Percentiles rank a stretch among this genome's conserved stretches.
Conservation (phyloP, 1,284 basidiomycete species). For the Apiotrichum domesticum region DNA sequence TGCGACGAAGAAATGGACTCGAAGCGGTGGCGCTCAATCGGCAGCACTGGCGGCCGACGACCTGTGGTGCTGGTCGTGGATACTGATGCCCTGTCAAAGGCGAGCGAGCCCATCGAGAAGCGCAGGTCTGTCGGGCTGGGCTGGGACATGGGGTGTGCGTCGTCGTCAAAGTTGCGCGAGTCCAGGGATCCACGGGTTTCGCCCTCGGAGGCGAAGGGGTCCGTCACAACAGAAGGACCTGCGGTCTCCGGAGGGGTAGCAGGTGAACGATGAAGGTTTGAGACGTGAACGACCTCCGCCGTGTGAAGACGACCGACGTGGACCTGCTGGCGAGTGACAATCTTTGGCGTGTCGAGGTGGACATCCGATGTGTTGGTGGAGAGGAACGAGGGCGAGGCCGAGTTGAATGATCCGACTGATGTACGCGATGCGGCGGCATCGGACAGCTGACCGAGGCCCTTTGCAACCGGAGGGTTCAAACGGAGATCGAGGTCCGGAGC, state of each 20-base stretch:
- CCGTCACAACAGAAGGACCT: background rate
- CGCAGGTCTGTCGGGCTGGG: slow-evolving; percentile 33
- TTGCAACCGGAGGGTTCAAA: slow-evolving; percentile 22
- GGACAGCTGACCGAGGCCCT: background rate
- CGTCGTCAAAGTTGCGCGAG: slow-evolving; percentile 22
- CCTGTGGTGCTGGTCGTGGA: slow-evolving; percentile 34
- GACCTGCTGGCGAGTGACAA: slow-evolving; percentile 45
- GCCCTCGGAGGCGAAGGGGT: slow-evolving; percentile 16
- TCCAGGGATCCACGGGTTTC: slow-evolving; percentile 9
- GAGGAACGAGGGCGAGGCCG: slow-evolving; percentile 41
- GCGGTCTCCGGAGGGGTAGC: background rate
- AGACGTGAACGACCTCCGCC: slow-evolving; percentile 45
- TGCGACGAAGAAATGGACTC: slow-evolving; percentile 26
- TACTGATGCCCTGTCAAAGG: slow-evolving; percentile 30
- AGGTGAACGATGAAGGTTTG: slow-evolving; percentile 3
- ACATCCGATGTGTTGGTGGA: slow-evolving; percentile 41
- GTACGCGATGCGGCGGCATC: slow-evolving; percentile 21
- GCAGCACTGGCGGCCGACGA: slow-evolving; percentile 10
- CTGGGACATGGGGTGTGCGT: slow-evolving; percentile 16
- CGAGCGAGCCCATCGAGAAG: slow-evolving; percentile 46
- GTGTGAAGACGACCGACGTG: slow-evolving; percentile 44
- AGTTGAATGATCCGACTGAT: slow-evolving; percentile 32
- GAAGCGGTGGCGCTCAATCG: slow-evolving; percentile 10
- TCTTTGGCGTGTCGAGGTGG: slow-evolving; percentile 45
- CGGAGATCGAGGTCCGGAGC: slow-evolving; percentile 45